phyloP scores from a whole-genome alignment of 306 rosid species.

The Citrullus amarus region DNA sequence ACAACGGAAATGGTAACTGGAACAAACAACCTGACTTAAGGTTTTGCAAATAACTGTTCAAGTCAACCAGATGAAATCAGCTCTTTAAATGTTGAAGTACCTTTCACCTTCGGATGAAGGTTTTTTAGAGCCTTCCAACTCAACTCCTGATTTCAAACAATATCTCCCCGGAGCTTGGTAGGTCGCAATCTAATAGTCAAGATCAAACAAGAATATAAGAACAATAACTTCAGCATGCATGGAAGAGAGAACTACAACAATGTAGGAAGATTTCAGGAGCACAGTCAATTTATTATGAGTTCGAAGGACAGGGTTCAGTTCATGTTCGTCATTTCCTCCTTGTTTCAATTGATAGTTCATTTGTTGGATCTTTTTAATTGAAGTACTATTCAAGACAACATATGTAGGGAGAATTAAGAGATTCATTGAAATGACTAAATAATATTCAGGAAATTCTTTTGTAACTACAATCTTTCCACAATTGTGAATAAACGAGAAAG shows the following conservation, averaged over 20 bases:
- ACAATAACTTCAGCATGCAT: constrained; percentile 11
- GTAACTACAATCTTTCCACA: too few relatives aligned
- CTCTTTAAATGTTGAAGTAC: constrained; percentile 25
- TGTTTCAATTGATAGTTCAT: neutral
- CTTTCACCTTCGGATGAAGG: constrained; percentile 65
- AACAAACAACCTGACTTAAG: neutral
- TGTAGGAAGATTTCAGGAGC: neutral
- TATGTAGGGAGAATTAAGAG: neutral
- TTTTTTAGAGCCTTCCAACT: constrained; percentile 51
- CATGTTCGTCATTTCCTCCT: neutral
- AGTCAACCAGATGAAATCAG: constrained; percentile 2
- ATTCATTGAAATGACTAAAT: neutral
- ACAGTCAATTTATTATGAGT: neutral
- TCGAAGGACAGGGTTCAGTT: neutral
- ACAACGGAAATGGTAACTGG: neutral
- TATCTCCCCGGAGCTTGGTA: constrained; percentile 73
- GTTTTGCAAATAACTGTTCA: neutral
- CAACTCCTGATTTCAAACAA: constrained; percentile 50
- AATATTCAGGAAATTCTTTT: too few relatives aligned
- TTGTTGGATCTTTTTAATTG: neutral
- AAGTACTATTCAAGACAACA: neutral
- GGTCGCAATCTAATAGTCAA: constrained; percentile 65
- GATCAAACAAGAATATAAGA: constrained; percentile 25
- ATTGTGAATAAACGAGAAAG: too few relatives aligned
- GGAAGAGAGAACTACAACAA: neutral